Evolutionary conservation across 1,284 basidiomycete genomes (phyloP), one percentile per base, ranked within the genome.

Genomic region (Sporisorium iseilematis-ciliati): DNA sequence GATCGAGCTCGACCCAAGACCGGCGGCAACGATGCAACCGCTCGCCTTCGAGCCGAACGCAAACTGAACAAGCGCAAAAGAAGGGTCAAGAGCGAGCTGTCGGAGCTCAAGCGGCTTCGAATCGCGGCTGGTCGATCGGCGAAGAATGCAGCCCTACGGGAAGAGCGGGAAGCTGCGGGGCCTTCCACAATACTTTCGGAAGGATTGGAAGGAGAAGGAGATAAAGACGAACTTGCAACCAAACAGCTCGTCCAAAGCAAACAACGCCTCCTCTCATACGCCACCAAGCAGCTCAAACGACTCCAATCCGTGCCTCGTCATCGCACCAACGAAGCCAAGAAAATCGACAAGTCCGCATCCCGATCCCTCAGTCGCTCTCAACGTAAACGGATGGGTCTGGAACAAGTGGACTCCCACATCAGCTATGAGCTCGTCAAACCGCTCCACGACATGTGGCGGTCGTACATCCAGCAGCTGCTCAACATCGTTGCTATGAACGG

Each of bases 401-500:
- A 74, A 21, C 56, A 54, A 8, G 33, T 75, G 7, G 75, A 75
- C 12, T 23, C 57, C 29, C 58, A 63, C 53, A 64, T 73, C 58
- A 64, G 56, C 50, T 71, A 70, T 42, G 60, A 74, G 18, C 57
- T 75, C 1, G 54, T 77, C 23, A 51, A 54, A 26, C 75, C 75
- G 4, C 45, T 77, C 29, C 75, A 77, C 57, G 57, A 61, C 5
- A 65, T 77, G 57, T 77, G 75, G 75, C 46, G 61, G 38, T 64
- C 75, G 4, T 77, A 77, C 57, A 75, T 77, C 40, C 75, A 77
- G 29, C 75, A 77, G 41, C 48, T 77, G 38, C 66, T 77, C 61
- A 71, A 69, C 43, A 67, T 77, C 5, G 66, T 70, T 0, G 63
- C 61, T 0, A 59, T 74, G 57, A 68, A 77, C 40, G 20, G 48